Percentiles rank a stretch among this genome's conserved stretches.
phyloP scores from a whole-genome alignment of 306 rosid genomes.

The Adenanthera pavonina region DNA sequence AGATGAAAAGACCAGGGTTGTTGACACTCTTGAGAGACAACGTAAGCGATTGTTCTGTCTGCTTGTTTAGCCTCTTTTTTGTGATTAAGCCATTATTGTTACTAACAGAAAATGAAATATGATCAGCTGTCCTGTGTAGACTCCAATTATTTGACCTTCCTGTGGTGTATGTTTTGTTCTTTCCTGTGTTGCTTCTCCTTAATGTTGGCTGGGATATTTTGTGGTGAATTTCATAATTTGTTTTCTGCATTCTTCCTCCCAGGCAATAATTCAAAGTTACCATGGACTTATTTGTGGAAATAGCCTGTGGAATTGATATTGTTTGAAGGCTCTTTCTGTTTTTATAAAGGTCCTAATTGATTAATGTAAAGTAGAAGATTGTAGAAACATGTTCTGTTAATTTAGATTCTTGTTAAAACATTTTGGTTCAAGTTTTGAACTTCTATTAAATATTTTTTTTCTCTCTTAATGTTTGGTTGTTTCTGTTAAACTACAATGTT shows the following conservation, averaged over 20 bases:
- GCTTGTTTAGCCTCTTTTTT: neutral
- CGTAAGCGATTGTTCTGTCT: slow-evolving; percentile 60
- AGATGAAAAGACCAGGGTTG: slow-evolving; percentile 51
- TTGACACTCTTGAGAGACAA: slow-evolving; percentile 61
- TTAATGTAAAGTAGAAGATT: neutral
- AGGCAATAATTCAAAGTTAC: neutral
- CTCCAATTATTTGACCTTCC: slow-evolving; percentile 19
- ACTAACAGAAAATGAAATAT: slow-evolving; percentile 10
- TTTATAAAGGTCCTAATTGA: neutral
- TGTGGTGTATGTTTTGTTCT: slow-evolving; percentile 27
- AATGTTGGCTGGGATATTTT: neutral
- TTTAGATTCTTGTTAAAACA: neutral
- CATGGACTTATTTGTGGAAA: neutral
- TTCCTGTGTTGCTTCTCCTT: neutral
- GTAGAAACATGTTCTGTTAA: neutral
- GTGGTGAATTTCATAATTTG: neutral
- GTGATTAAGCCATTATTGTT: slow-evolving; percentile 5
- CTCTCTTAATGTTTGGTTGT: no score
- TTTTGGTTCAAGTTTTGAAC: no score
- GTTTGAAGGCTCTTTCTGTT: neutral
- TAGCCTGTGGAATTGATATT: neutral
- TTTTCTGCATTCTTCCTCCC: neutral
- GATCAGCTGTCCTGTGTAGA: slow-evolving; percentile 13
- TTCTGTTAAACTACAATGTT: no score
- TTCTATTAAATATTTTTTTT: no score